Conservation (phyloP, 179 eudicot genomes). For the Beta lomatogona region DNA sequence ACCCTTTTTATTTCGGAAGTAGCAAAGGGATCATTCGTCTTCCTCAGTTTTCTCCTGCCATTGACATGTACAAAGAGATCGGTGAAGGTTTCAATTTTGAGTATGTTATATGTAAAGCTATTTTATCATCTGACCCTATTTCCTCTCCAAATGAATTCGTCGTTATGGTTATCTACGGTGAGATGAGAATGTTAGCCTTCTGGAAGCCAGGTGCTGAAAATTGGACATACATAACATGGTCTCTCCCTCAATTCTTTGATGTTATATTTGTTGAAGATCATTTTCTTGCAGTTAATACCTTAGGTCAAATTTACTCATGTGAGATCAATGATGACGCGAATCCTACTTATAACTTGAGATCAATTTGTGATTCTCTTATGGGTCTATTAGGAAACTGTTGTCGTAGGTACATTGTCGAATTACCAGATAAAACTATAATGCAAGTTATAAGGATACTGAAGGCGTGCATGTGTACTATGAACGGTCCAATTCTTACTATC, state of each 20-base stretch:
- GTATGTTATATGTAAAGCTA: slow-evolving; percentile 23
- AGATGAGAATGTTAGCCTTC: slow-evolving; percentile 15
- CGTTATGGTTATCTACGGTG: slow-evolving; percentile 26
- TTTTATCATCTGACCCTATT: slow-evolving; percentile 26
- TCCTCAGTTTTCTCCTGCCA: slow-evolving; percentile 27
- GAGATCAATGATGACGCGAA: neutral
- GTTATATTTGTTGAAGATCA: slow-evolving; percentile 13
- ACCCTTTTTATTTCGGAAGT: slow-evolving; percentile 26
- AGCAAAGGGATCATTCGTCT: slow-evolving; percentile 22
- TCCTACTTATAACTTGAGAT: neutral
- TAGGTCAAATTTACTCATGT: slow-evolving; percentile 17
- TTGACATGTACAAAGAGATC: neutral
- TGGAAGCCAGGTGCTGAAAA: slow-evolving; percentile 25
- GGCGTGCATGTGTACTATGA: neutral
- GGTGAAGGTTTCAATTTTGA: slow-evolving; percentile 7
- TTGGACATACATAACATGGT: slow-evolving; percentile 24
- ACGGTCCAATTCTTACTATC: neutral
- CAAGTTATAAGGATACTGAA: slow-evolving; percentile 17
- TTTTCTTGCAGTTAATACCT: slow-evolving; percentile 7
- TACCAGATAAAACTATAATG: slow-evolving; percentile 23
- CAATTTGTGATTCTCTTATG: neutral
- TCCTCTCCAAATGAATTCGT: slow-evolving; percentile 16
- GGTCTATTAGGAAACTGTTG: neutral
- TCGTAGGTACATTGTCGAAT: slow-evolving; percentile 29
- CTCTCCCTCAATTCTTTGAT: slow-evolving; percentile 11